These are phyloP conservation scores for Tephrocybe sp. DNA, from an alignment of 768 basidiomycete species.

Conservation along the genomic window DNA sequence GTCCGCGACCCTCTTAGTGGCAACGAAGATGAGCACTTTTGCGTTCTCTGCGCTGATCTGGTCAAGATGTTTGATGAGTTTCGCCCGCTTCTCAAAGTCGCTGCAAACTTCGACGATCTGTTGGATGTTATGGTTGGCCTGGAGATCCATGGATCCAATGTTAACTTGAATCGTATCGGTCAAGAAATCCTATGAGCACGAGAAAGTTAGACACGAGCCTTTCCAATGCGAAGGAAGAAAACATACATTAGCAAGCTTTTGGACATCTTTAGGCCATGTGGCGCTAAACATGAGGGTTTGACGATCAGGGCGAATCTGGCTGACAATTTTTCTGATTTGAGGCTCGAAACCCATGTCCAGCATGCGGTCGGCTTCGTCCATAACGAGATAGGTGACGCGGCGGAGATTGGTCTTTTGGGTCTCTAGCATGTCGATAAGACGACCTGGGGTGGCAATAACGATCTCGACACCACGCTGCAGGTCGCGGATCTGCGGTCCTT, in stretches of 20 bases:
- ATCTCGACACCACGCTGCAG: conserved; percentile 96
- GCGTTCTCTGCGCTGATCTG: conserved; percentile 96
- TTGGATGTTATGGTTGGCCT: conserved; percentile 96
- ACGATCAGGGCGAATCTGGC: conserved; percentile 96
- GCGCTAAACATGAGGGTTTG: conserved; percentile 99
- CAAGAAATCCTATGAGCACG: conserved; percentile 75
- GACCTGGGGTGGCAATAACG: conserved; percentile 99
- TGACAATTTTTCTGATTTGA: conserved; percentile 97
- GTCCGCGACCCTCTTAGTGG: conserved; percentile 96
- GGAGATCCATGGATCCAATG: conserved; percentile 97
- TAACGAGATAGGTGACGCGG: conserved; percentile 95
- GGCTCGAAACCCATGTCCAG: conserved; percentile 99
- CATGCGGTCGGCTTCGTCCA: conserved; percentile 99
- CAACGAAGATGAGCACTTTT: conserved; percentile 98
- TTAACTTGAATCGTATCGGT: conserved; percentile 98
- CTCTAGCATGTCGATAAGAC: conserved; percentile 99
- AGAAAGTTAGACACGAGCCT: neutral
- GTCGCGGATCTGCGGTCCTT: conserved; percentile 98
- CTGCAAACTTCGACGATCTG: conserved; percentile 97
- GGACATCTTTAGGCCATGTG: conserved; percentile 99
- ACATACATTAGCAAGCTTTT: conserved; percentile 87
- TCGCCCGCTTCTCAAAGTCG: conserved; percentile 95
- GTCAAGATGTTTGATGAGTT: conserved; percentile 95
- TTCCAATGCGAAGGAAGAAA: neutral
- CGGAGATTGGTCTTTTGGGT: conserved; percentile 94